Percentiles rank a stretch among this genome's conserved stretches.
These are phyloP conservation scores for Capillidium heterosporum DNA, from an alignment of 371 early-diverging fungal genomes.

Conservation along the genomic window DNA sequence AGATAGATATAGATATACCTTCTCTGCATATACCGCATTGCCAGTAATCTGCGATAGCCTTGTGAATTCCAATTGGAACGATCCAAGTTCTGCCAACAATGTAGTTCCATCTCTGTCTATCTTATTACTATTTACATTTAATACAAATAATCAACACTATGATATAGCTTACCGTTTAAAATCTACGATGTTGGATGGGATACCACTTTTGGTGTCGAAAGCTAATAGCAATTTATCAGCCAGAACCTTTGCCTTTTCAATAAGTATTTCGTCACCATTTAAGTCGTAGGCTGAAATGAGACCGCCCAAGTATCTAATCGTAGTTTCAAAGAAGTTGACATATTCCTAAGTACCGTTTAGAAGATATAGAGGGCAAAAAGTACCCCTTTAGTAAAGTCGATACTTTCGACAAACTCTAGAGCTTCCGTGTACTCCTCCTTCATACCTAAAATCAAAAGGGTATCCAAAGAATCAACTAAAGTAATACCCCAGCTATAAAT, in stretches of 20 bases:
- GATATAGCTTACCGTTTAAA: background rate
- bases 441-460: constrained; percentile 58
- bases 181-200: background rate
- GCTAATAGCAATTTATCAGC: constrained; percentile 24
- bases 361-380: constrained; percentile 6
- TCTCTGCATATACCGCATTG: background rate
- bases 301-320: constrained; percentile 76
- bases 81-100: background rate
- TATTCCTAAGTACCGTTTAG: background rate
- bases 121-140: background rate
- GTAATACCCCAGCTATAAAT: constrained; percentile 41
- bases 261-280: constrained; percentile 21
- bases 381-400: constrained; percentile 21
- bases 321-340: constrained; percentile 52
- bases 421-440: constrained; percentile 44
- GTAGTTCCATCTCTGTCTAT: background rate
- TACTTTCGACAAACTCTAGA: constrained; percentile 25
- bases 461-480: constrained; percentile 66
- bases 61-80: background rate
- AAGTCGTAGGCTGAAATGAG: constrained; percentile 62
- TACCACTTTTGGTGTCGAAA: constrained; percentile 6
- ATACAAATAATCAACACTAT: background rate
- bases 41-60: background rate
- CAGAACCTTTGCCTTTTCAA: constrained; percentile 34
- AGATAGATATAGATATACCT: background rate